A percentile compares a stretch with the other conserved stretches of the same genome.
Conservation (phyloP, 805 yeast genomes). For the Tetrapisispora fleetii region DNA sequence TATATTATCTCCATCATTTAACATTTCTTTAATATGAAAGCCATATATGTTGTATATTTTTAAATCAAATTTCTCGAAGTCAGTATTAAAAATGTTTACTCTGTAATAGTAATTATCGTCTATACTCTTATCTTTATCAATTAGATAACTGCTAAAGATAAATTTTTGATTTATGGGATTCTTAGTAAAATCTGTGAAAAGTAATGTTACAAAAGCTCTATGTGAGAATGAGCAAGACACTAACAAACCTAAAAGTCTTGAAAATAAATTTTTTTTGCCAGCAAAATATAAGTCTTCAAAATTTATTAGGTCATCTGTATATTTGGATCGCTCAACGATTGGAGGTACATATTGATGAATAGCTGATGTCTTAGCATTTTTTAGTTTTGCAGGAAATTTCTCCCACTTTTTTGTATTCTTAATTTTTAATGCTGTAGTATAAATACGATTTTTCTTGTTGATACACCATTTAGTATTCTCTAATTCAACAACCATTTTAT, state of each 20-base stretch:
- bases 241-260: conserved; percentile 13
- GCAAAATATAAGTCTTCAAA: conserved; percentile 10
- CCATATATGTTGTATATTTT: conserved; percentile 6
- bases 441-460: background rate
- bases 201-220: conserved; percentile 7
- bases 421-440: background rate
- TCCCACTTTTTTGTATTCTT: background rate
- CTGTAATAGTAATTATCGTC: conserved; percentile 13
- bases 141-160: conserved; percentile 17
- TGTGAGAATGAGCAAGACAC: conserved; percentile 15
- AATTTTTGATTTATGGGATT: conserved; percentile 13
- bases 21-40: conserved; percentile 2
- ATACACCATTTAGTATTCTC: background rate
- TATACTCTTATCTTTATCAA: conserved; percentile 12
- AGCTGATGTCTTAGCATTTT: background rate
- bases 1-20: conserved; percentile 11
- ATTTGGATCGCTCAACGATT: background rate
- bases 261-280: conserved; percentile 5
- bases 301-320: conserved; percentile 6
- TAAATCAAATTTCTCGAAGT: conserved; percentile 10
- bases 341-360: background rate
- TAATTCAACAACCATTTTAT: background rate
- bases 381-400: background rate
- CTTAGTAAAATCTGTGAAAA: conserved; percentile 24
- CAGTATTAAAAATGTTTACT: conserved; percentile 13